phyloP scores from a whole-genome alignment of 305 asterid genomes.

The Fraxinus paxiana region DNA sequence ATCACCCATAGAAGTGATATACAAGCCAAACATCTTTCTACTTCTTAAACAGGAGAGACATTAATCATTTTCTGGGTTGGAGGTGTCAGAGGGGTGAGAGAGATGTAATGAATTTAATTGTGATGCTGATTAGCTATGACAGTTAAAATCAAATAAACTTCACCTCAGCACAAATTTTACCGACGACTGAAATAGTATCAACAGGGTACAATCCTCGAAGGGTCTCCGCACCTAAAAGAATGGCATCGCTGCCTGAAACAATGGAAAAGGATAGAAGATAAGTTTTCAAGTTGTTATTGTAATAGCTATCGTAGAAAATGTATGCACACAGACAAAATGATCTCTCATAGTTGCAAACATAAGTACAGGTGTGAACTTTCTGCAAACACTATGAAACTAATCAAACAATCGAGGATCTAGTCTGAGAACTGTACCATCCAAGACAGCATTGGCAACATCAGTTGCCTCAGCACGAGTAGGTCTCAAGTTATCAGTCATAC shows the following conservation, averaged over 20 bases:
- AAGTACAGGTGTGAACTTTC: background rate
- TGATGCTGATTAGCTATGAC: conserved; percentile 15
- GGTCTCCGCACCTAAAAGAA: conserved; percentile 90
- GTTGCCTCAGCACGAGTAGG: conserved; percentile 99
- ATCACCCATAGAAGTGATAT: background rate
- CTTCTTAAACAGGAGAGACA: background rate
- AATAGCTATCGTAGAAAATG: background rate
- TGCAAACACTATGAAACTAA: conserved; percentile 12
- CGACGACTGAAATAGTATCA: conserved; percentile 72
- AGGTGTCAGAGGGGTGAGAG: background rate
- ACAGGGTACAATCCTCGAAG: conserved; percentile 78
- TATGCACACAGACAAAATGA: background rate
- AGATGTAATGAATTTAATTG: background rate
- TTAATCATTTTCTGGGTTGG: background rate
- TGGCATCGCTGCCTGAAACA: conserved; percentile 75
- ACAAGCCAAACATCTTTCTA: background rate
- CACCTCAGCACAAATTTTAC: conserved; percentile 88
- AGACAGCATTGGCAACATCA: conserved; percentile 86
- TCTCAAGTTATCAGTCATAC: conserved; percentile 87
- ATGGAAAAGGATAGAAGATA: conserved; percentile 9
- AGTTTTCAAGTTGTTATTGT: conserved; percentile 6
- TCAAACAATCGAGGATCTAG: background rate
- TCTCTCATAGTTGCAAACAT: background rate
- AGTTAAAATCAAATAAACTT: conserved; percentile 6
- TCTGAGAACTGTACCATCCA: conserved; percentile 55